These are phyloP conservation scores for Mycena capillaripes DNA, from an alignment of 768 basidiomycete genomes.

Conservation along the genomic window DNA sequence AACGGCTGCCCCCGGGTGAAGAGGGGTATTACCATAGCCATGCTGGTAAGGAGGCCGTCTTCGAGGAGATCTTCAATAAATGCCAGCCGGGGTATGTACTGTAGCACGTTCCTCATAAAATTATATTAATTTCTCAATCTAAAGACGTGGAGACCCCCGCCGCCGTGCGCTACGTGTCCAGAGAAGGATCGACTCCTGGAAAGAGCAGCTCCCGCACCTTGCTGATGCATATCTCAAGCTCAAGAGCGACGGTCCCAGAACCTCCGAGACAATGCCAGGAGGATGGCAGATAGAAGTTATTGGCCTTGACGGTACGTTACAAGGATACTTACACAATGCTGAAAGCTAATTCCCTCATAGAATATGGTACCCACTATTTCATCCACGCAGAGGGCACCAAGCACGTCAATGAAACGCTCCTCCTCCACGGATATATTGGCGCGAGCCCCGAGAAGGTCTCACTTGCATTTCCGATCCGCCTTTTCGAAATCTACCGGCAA, in stretches of 20 bases:
- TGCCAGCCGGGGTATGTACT: constrained; percentile 19
- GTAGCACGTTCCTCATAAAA: too few relatives aligned
- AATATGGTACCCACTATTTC: neutral
- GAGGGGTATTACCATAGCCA: constrained; percentile 22
- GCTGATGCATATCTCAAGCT: constrained; percentile 15
- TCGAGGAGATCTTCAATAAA: constrained; percentile 16
- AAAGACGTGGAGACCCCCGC: constrained; percentile 13
- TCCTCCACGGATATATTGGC: constrained; percentile 39
- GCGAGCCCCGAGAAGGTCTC: constrained; percentile 33
- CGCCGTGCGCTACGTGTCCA: constrained; percentile 17
- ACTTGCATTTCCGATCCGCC: constrained; percentile 35
- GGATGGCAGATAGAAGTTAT: constrained; percentile 1
- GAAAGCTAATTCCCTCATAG: neutral
- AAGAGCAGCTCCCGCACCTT: neutral
- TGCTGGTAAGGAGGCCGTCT: constrained; percentile 15
- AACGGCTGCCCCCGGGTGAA: too few relatives aligned
- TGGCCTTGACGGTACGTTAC: constrained; percentile 12
- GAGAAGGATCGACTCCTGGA: neutral
- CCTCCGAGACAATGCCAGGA: neutral
- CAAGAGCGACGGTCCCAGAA: neutral
- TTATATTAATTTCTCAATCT: too few relatives aligned
- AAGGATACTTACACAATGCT: neutral
- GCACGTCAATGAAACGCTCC: constrained; percentile 35
- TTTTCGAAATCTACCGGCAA: constrained; percentile 43
- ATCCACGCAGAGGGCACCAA: neutral